phyloP scores from a whole-genome alignment of 352 stramenopile species.

The Phytophthora fragariae region DNA sequence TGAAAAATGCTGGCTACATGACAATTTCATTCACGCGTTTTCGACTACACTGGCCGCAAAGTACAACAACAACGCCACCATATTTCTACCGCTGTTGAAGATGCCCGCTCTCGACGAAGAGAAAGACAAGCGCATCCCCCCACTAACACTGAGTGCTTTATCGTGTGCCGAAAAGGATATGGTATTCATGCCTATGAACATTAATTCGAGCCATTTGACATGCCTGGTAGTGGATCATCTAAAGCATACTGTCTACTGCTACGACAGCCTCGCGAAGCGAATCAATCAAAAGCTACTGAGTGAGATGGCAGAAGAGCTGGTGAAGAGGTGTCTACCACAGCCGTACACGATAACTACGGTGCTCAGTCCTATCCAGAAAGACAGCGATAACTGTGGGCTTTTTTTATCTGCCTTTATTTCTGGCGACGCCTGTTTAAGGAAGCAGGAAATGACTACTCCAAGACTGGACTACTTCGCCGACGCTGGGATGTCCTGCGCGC shows the following conservation, averaged over 20 bases:
- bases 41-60: neutral
- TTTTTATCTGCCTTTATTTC: neutral
- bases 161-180: neutral
- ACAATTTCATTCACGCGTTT: conserved; percentile 10
- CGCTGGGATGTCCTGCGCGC: neutral
- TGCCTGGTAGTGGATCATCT: neutral
- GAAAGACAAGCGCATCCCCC: neutral
- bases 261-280: conserved; percentile 16
- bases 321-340: neutral
- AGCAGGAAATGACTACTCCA: neutral
- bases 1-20: neutral
- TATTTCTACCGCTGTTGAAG: neutral
- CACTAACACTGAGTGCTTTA: neutral
- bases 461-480: neutral
- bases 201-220: neutral
- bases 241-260: conserved; percentile 8
- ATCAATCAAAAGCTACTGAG: conserved; percentile 2
- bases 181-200: conserved; percentile 12
- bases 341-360: neutral
- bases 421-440: neutral
- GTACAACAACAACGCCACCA: conserved; percentile 3
- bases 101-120: neutral
- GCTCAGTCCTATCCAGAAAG: neutral
- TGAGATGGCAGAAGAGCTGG: neutral
- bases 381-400: neutral